Percentiles rank a stretch among this genome's conserved stretches.
Evolutionary conservation across 306 rosid genomes (phyloP).

Genomic region (Glycine latifolia): DNA sequence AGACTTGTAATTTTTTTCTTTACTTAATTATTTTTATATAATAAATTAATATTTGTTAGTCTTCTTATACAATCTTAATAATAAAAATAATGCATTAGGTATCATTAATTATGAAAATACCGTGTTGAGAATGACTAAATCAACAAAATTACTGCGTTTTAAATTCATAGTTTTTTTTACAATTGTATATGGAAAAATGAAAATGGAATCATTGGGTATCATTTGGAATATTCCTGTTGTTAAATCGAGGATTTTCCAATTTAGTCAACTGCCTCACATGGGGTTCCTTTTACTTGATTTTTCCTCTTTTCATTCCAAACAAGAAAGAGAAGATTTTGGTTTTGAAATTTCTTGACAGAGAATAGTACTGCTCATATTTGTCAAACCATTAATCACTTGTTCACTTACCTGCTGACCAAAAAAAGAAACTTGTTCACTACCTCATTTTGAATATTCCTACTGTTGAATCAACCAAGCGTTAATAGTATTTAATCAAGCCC

Average conservation of each 20-base stretch:
- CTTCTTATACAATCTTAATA: too few relatives aligned
- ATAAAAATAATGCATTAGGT: too few relatives aligned
- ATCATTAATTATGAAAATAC: too few relatives aligned
- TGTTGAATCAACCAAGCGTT: neutral
- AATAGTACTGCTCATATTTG: neutral
- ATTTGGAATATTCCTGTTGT: slow-evolving; percentile 23
- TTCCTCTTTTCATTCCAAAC: neutral
- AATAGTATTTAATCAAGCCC: neutral
- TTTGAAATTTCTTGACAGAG: neutral
- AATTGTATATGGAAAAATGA: neutral
- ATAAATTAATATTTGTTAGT: too few relatives aligned
- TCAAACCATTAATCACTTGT: neutral
- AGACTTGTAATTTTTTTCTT: too few relatives aligned
- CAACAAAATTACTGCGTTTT: neutral
- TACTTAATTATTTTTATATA: too few relatives aligned
- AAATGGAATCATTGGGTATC: neutral
- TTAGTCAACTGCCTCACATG: neutral
- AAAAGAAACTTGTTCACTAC: neutral
- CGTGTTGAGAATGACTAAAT: too few relatives aligned
- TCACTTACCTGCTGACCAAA: neutral
- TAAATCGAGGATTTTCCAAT: neutral
- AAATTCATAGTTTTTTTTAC: neutral
- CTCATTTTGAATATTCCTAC: neutral
- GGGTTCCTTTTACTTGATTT: neutral
- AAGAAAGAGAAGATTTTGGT: neutral